Percentiles rank a stretch among this genome's conserved stretches.
Evolutionary conservation across 2,329 filamentous ascomycete genomes (phyloP).

Genomic region (Epichloe coenophiala): DNA sequence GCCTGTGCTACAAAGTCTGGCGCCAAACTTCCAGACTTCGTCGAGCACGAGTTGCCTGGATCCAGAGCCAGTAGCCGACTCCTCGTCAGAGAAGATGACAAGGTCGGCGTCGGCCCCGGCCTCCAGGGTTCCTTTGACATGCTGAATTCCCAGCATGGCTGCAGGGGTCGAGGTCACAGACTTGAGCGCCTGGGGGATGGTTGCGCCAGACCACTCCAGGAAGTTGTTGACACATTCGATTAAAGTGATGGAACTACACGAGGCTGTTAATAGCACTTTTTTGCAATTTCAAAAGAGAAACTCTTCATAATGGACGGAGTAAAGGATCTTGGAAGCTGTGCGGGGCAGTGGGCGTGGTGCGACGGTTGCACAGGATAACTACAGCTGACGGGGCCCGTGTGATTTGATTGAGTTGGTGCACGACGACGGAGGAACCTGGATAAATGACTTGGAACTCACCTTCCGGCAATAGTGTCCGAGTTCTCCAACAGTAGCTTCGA

Average conservation of each 20-base stretch:
- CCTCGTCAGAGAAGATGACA: slow-evolving; percentile 49
- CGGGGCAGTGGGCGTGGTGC: background rate
- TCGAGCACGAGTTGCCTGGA: slow-evolving; percentile 47
- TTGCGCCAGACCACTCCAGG: slow-evolving; percentile 56
- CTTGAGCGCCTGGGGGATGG: slow-evolving; percentile 52
- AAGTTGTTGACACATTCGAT: slow-evolving; percentile 77
- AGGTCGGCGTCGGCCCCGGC: slow-evolving; percentile 56
- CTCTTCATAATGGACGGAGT: no score
- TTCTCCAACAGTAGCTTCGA: slow-evolving; percentile 62
- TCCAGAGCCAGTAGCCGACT: slow-evolving; percentile 21
- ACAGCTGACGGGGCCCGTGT: background rate
- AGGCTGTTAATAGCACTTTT: slow-evolving; percentile 3
- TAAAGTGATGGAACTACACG: slow-evolving; percentile 50
- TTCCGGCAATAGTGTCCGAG: slow-evolving; percentile 66
- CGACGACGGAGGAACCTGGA: background rate
- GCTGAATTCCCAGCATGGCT: slow-evolving; percentile 56
- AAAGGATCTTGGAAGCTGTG: background rate
- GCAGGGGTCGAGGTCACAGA: slow-evolving; percentile 68
- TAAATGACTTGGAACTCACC: slow-evolving; percentile 29
- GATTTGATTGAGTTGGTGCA: background rate
- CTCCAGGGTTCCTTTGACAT: slow-evolving; percentile 51
- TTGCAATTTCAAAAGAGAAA: no score
- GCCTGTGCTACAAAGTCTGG: slow-evolving; percentile 26
- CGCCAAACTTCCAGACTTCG: slow-evolving; percentile 70
- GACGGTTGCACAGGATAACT: background rate